These are phyloP conservation scores for Nakazawaea molendinolei DNA, from an alignment of 805 yeast species.

Conservation along the genomic window DNA sequence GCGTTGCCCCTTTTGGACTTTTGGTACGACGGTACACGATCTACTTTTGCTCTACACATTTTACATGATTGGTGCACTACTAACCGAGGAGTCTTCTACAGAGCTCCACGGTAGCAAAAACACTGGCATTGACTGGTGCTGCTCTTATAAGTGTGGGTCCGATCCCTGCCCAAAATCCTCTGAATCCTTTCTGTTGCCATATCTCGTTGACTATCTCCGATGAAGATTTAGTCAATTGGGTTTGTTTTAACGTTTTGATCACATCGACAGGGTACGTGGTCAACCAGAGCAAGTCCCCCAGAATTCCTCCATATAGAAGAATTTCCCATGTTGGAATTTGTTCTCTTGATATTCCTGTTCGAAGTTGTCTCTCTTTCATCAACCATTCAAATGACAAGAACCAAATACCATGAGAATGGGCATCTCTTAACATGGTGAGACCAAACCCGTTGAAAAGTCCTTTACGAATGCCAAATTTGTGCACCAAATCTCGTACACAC, in stretches of 20 bases:
- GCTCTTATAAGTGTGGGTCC: conserved; percentile 51
- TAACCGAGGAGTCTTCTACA: conserved; percentile 52
- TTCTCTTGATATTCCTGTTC: conserved; percentile 32
- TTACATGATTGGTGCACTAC: too few relatives aligned
- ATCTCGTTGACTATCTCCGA: conserved; percentile 32
- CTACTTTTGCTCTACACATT: too few relatives aligned
- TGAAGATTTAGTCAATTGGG: conserved; percentile 40
- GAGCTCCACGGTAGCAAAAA: conserved; percentile 69
- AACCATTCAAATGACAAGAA: conserved; percentile 56
- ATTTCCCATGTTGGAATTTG: conserved; percentile 50
- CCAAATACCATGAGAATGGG: conserved; percentile 73
- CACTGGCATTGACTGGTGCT: conserved; percentile 66
- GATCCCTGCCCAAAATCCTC: conserved; percentile 53
- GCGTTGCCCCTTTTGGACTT: too few relatives aligned
- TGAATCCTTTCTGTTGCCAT: conserved; percentile 33
- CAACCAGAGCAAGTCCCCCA: conserved; percentile 62
- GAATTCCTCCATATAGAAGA: conserved; percentile 51
- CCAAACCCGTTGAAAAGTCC: conserved; percentile 53
- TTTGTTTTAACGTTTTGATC: conserved; percentile 43
- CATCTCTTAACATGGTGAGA: conserved; percentile 50
- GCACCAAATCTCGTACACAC: not conserved
- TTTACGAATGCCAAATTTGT: conserved; percentile 1
- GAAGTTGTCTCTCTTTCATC: conserved; percentile 31
- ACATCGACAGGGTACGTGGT: conserved; percentile 49
- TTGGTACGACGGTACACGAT: too few relatives aligned